Evolutionary conservation across 257 asterid genomes (phyloP).

Genomic region (Gentiana dahurica): DNA sequence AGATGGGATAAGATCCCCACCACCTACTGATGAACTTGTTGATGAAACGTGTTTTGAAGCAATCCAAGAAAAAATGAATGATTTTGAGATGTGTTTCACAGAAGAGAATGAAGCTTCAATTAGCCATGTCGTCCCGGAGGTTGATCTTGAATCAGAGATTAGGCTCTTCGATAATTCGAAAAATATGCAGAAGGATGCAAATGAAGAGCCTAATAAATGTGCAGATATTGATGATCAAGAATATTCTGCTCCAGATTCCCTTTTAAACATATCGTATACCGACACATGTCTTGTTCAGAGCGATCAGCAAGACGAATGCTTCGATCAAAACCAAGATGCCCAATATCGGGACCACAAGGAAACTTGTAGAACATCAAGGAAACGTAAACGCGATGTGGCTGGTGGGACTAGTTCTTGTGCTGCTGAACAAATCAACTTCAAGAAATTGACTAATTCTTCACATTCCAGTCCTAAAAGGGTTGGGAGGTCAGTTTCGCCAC

Average conservation of each 20-base stretch:
- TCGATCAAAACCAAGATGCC: conserved; percentile 1
- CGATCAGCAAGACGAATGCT: not conserved
- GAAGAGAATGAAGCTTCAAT: conserved; percentile 5
- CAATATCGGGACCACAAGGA: conserved; percentile 2
- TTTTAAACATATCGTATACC: not conserved
- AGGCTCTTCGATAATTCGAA: not conserved
- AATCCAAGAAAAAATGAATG: conserved; percentile 3
- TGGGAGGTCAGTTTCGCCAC: conserved; percentile 8
- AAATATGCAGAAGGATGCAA: not conserved
- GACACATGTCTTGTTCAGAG: not conserved
- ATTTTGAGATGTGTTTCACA: not conserved
- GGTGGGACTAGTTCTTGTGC: no score
- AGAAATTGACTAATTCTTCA: conserved; percentile 3
- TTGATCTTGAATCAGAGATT: conserved; percentile 3
- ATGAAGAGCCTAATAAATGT: conserved; percentile 4
- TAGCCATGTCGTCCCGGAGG: not conserved
- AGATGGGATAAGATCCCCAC: not conserved
- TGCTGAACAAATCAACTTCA: not conserved
- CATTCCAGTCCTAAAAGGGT: not conserved
- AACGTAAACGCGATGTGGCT: no score
- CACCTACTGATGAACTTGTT: not conserved
- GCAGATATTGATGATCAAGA: conserved; percentile 4
- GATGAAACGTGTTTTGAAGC: conserved; percentile 3
- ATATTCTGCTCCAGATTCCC: not conserved
- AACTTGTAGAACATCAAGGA: no score